Percentiles rank a stretch among this genome's conserved stretches.
Evolutionary conservation across 805 yeast species (phyloP).

Genomic region (Lipomyces yamanashiensis): DNA sequence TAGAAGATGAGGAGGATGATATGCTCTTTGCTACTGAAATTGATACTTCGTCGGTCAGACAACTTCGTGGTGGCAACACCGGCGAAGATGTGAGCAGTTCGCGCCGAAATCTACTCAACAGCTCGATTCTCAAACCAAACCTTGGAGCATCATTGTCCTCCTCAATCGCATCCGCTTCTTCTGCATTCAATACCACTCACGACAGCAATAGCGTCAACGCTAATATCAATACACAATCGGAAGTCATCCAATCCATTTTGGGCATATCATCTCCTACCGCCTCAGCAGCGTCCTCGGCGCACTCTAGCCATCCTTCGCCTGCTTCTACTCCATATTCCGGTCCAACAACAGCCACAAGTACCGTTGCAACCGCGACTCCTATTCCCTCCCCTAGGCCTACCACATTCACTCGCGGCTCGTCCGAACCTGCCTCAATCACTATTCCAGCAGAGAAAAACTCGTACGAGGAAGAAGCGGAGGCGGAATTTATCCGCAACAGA

Average conservation of each 20-base stretch:
- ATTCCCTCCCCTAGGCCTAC: slow-evolving; percentile 9
- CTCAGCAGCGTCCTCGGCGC: slow-evolving; percentile 5
- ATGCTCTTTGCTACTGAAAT: slow-evolving; percentile 29
- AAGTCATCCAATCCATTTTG: background rate
- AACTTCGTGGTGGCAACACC: slow-evolving; percentile 7
- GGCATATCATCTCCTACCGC: slow-evolving; percentile 10
- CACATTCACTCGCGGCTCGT: background rate
- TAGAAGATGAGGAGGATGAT: slow-evolving; percentile 31
- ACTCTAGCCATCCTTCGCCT: slow-evolving; percentile 2
- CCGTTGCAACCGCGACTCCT: slow-evolving; percentile 19
- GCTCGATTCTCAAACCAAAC: slow-evolving; percentile 13
- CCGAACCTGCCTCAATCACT: slow-evolving; percentile 34
- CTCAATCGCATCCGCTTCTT: background rate
- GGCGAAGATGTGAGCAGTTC: background rate
- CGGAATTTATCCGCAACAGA: slow-evolving; percentile 28
- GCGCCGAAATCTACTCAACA: slow-evolving; percentile 9
- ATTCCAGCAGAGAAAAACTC: slow-evolving; percentile 36
- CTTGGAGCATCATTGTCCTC: slow-evolving; percentile 4
- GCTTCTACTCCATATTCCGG: slow-evolving; percentile 4
- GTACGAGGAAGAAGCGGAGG: slow-evolving; percentile 32
- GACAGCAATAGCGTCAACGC: background rate
- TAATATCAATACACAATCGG: background rate
- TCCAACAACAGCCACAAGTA: slow-evolving; percentile 6
- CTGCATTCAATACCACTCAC: background rate
- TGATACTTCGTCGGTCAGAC: slow-evolving; percentile 19